Percentiles rank a stretch among this genome's conserved stretches.
Conservation (phyloP, 2,329 filamentous ascomycete species). For the Cladophialophora psammophila region DNA sequence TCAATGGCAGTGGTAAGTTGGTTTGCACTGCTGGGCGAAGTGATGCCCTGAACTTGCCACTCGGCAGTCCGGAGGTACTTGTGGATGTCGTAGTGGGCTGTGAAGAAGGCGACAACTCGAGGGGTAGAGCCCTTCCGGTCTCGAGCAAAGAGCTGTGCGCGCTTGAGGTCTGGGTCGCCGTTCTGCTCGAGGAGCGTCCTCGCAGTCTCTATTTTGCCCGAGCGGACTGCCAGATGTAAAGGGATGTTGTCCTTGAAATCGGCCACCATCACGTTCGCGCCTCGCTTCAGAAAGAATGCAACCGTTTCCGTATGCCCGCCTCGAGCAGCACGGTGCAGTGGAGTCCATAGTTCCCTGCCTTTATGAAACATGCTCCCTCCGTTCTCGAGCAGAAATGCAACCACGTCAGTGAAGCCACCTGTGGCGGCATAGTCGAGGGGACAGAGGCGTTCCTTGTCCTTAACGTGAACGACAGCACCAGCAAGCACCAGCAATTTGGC, state of each 20-base stretch:
- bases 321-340: slow-evolving; percentile 43
- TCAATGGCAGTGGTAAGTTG: slow-evolving; percentile 35
- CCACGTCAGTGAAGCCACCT: slow-evolving; percentile 34
- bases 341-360: slow-evolving; percentile 42
- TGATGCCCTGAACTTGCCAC: slow-evolving; percentile 26
- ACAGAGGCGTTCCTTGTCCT: slow-evolving; percentile 31
- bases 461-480: slow-evolving; percentile 34
- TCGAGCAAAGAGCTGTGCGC: slow-evolving; percentile 27
- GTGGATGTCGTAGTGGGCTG: slow-evolving; percentile 40
- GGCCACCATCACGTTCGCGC: slow-evolving; percentile 40
- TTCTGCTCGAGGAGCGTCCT: slow-evolving; percentile 33
- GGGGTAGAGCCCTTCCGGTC: slow-evolving; percentile 35
- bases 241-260: slow-evolving; percentile 37
- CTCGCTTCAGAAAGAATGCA: slow-evolving; percentile 42
- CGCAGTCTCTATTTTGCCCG: slow-evolving; percentile 34
- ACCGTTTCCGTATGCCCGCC: slow-evolving; percentile 43
- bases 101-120: slow-evolving; percentile 38
- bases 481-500: slow-evolving; percentile 31
- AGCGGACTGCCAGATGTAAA: slow-evolving; percentile 37
- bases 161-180: slow-evolving; percentile 23
- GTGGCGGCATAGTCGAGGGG: slow-evolving; percentile 39
- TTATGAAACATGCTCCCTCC: slow-evolving; percentile 41
- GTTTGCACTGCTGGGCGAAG: slow-evolving; percentile 20
- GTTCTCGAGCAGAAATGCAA: slow-evolving; percentile 39
- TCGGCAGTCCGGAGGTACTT: slow-evolving; percentile 37